Evolutionary conservation across 352 stramenopile species (phyloP).

Genomic region (Phytophthora palmivora): DNA sequence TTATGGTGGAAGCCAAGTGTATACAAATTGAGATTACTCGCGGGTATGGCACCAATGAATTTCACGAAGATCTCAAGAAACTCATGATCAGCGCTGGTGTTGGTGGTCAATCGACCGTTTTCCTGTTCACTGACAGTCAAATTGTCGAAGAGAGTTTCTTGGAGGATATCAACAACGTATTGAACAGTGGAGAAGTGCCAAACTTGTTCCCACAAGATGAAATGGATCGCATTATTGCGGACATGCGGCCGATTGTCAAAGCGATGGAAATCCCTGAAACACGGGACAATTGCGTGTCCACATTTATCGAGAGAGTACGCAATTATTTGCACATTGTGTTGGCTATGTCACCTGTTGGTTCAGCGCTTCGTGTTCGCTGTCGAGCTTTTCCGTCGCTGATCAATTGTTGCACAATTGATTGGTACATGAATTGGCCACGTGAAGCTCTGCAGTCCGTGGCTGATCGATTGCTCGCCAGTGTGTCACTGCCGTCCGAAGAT

Average conservation of each 20-base stretch:
- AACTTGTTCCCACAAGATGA: conserved; percentile 95
- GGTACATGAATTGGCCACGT: conserved; percentile 95
- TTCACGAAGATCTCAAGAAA: conserved; percentile 94
- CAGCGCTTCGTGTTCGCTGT: conserved; percentile 91
- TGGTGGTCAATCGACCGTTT: conserved; percentile 77
- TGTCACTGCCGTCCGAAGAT: conserved; percentile 80
- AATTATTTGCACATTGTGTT: conserved; percentile 96
- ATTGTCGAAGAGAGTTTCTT: conserved; percentile 96
- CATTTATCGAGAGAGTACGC: conserved; percentile 92
- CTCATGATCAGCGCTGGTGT: conserved; percentile 95
- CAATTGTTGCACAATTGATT: conserved; percentile 97
- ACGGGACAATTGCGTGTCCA: conserved; percentile 90
- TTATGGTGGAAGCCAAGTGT: conserved; percentile 93
- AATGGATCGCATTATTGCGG: conserved; percentile 93
- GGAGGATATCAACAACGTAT: conserved; percentile 97
- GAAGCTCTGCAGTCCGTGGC: conserved; percentile 93
- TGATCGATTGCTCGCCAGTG: conserved; percentile 82
- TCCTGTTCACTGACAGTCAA: conserved; percentile 96
- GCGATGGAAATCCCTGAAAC: conserved; percentile 90
- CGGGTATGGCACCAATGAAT: conserved; percentile 90
- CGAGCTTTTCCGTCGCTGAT: conserved; percentile 95
- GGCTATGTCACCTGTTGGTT: conserved; percentile 94
- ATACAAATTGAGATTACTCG: conserved; percentile 94
- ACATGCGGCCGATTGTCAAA: conserved; percentile 93
- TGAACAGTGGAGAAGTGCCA: conserved; percentile 96